A percentile compares a stretch with the other conserved stretches of the same genome.
Conservation (phyloP, 31 red algal genomes). For the Odonthalia washingtoniensis region DNA sequence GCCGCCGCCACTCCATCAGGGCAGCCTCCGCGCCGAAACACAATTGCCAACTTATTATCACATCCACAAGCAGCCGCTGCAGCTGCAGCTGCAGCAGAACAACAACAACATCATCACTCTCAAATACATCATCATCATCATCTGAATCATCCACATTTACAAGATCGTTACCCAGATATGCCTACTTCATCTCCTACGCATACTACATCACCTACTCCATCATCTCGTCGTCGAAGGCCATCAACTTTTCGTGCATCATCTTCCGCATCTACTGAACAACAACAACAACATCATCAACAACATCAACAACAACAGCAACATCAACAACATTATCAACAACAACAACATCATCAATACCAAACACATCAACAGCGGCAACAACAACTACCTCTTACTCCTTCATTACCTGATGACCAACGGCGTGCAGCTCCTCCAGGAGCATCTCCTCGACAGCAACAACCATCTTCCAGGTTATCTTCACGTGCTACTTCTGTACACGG, state of each 20-base stretch:
- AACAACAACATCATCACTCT: too few species aligned
- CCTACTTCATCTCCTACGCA: background rate
- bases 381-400: background rate
- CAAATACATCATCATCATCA: background rate
- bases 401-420: slow-evolving; percentile 6
- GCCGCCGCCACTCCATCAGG: background rate
- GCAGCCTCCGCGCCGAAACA: background rate
- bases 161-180: too few species aligned
- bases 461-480: background rate
- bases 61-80: background rate
- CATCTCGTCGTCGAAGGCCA: background rate
- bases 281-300: too few species aligned
- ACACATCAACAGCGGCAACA: too few species aligned
- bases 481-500: background rate
- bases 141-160: background rate
- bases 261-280: background rate
- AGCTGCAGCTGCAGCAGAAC: too few species aligned
- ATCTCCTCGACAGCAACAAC: background rate
- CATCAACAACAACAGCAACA: too few species aligned
- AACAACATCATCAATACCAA: too few species aligned
- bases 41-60: background rate
- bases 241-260: background rate
- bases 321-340: too few species aligned
- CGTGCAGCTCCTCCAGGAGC: background rate
- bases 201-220: background rate